Percentiles rank a stretch among this genome's conserved stretches.
These are phyloP conservation scores for Pestalotiopsis sp. DNA, from an alignment of 2,329 filamentous ascomycete species.

Conservation along the genomic window DNA sequence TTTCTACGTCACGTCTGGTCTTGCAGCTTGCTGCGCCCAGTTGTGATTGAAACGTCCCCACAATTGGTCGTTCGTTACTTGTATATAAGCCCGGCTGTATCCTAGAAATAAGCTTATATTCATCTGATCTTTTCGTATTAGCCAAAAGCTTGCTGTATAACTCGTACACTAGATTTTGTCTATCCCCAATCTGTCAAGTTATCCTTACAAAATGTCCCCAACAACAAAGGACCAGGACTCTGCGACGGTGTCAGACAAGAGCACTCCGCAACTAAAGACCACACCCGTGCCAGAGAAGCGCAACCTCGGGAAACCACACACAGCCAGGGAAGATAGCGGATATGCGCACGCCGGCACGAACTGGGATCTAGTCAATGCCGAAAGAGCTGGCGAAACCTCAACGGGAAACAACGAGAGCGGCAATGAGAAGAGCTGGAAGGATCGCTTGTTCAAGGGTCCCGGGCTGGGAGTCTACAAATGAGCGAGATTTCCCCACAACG, in stretches of 20 bases:
- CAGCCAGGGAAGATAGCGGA: neutral
- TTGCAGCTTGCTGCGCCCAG: too few relatives aligned
- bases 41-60: too few relatives aligned
- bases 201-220: neutral
- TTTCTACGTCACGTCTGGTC: too few relatives aligned
- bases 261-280: neutral
- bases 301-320: neutral
- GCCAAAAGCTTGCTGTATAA: too few relatives aligned
- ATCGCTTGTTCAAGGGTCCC: neutral
- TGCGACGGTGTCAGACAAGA: neutral
- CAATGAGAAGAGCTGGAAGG: conserved; percentile 5
- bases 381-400: neutral
- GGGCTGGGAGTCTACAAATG: neutral
- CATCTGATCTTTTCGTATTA: too few relatives aligned
- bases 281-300: neutral
- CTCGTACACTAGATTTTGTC: too few relatives aligned
- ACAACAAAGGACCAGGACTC: neutral
- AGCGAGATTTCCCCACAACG: neutral
- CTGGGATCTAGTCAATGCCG: conserved; percentile 2
- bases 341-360: conserved; percentile 6
- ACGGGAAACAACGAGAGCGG: neutral
- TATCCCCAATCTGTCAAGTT: too few relatives aligned
- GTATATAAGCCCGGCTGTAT: too few relatives aligned
- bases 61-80: too few relatives aligned
- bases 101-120: too few relatives aligned